Conservation (phyloP, 2,329 filamentous ascomycete genomes). For the Nannizzia gypsea region DNA sequence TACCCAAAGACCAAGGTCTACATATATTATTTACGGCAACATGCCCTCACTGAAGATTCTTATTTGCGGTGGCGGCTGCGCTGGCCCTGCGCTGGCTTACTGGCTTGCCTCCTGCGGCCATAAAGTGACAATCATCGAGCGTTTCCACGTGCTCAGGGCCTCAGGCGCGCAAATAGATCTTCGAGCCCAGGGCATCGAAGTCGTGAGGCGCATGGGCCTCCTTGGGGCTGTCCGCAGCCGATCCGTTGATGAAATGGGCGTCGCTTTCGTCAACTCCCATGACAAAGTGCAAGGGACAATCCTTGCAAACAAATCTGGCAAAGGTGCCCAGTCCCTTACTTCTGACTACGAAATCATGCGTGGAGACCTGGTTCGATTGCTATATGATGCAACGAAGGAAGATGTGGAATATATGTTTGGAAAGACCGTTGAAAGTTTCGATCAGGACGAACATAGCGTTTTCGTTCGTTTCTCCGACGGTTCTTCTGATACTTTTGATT, state of each 20-base stretch:
- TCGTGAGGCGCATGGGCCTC: slow-evolving; percentile 27
- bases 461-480: slow-evolving; percentile 36
- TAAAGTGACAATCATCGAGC: slow-evolving; percentile 27
- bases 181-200: slow-evolving; percentile 23
- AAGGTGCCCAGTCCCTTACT: slow-evolving; percentile 24
- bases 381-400: slow-evolving; percentile 28
- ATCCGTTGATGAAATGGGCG: slow-evolving; percentile 19
- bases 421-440: slow-evolving; percentile 29
- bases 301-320: slow-evolving; percentile 20
- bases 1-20: neutral
- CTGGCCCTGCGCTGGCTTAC: slow-evolving; percentile 27
- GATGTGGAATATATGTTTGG: slow-evolving; percentile 31
- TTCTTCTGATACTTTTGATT: slow-evolving; percentile 34
- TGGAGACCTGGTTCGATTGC: slow-evolving; percentile 23
- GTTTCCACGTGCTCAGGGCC: slow-evolving; percentile 23
- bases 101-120: slow-evolving; percentile 25
- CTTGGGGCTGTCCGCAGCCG: slow-evolving; percentile 22
- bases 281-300: slow-evolving; percentile 22
- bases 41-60: slow-evolving; percentile 24
- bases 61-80: slow-evolving; percentile 27
- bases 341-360: slow-evolving; percentile 30
- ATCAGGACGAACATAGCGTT: slow-evolving; percentile 24
- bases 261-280: slow-evolving; percentile 20
- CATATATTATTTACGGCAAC: neutral
- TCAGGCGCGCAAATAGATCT: slow-evolving; percentile 27